Percentiles rank a stretch among this genome's conserved stretches.
Conservation (phyloP, 1,284 basidiomycete species). For the Microbotryum intermedium region DNA sequence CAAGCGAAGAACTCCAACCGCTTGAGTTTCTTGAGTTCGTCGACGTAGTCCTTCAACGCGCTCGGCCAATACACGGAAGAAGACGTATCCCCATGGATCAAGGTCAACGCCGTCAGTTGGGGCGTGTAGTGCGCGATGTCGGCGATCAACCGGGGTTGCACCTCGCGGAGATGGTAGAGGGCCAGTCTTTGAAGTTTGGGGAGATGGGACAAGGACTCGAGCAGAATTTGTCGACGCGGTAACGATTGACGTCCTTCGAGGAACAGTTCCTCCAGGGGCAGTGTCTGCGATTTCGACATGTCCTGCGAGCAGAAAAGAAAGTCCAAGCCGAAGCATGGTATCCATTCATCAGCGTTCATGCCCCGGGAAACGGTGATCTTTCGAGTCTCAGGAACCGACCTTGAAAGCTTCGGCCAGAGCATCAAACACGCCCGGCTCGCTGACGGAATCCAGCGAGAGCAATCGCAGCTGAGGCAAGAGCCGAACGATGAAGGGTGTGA, state of each 20-base stretch:
- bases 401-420: constrained; percentile 12
- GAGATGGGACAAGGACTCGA: constrained; percentile 6
- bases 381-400: neutral
- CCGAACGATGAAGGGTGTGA: constrained; percentile 1
- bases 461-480: constrained; percentile 12
- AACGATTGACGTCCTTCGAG: constrained; percentile 19
- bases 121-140: constrained; percentile 7
- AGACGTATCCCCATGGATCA: constrained; percentile 10
- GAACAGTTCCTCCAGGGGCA: constrained; percentile 27
- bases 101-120: constrained; percentile 8
- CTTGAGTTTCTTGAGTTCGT: constrained; percentile 4
- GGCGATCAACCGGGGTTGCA: constrained; percentile 12
- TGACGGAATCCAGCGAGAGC: constrained; percentile 27
- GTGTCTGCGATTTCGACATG: neutral
- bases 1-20: constrained; percentile 19
- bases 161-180: constrained; percentile 20
- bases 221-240: constrained; percentile 6
- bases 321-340: neutral
- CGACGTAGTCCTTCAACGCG: constrained; percentile 18
- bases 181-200: constrained; percentile 18
- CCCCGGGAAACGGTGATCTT: neutral
- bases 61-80: constrained; percentile 7
- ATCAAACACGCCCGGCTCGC: constrained; percentile 8
- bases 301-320: neutral
- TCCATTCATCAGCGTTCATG: neutral